A percentile compares a stretch with the other conserved stretches of the same genome.
Conservation (phyloP, 192 early-diverging fungal species). For the Backusella tarrabulga region DNA sequence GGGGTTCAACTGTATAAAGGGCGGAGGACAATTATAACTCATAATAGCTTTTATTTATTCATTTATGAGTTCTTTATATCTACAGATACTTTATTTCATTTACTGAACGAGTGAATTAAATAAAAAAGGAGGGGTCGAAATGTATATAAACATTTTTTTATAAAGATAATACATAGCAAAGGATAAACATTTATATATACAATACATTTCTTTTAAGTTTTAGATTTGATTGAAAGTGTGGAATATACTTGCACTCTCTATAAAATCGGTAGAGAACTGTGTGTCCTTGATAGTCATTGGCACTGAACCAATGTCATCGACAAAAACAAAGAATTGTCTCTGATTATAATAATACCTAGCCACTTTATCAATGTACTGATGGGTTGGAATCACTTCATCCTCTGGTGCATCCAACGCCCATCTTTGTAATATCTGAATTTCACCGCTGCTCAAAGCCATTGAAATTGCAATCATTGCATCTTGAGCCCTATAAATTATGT, state of each 20-base stretch:
- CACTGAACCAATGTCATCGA: slow-evolving; percentile 2
- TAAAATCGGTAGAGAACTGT: not conserved
- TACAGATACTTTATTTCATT: not conserved
- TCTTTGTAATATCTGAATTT: not conserved
- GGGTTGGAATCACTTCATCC: not conserved
- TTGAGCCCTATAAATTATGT: not conserved
- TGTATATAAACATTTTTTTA: not conserved
- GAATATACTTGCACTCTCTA: not conserved
- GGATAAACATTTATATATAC: not conserved
- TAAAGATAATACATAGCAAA: not conserved
- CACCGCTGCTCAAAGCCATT: not conserved
- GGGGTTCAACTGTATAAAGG: too few species aligned
- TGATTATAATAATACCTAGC: not conserved
- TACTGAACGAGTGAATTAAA: not conserved
- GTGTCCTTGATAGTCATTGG: not conserved
- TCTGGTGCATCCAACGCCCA: not conserved
- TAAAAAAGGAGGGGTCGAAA: not conserved
- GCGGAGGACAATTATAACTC: too few species aligned
- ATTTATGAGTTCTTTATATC: not conserved
- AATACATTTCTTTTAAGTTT: not conserved
- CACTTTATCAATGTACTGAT: not conserved
- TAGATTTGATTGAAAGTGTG: not conserved
- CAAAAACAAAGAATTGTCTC: not conserved
- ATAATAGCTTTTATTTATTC: too few species aligned
- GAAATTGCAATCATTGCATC: not conserved